phyloP scores from a whole-genome alignment of 257 asterid genomes.

The Nicotiana undulata region DNA sequence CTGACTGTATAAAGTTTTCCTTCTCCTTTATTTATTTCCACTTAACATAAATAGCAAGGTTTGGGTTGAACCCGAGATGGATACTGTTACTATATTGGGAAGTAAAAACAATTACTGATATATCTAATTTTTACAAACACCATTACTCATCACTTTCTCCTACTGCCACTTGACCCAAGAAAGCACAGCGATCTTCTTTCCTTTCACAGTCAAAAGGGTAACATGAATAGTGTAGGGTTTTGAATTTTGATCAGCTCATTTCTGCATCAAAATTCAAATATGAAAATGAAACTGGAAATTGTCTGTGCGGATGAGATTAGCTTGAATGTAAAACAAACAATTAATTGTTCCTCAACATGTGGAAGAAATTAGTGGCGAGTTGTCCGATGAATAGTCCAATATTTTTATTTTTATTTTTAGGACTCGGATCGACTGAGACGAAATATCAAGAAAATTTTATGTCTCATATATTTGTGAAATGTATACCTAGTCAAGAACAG shows the following conservation, averaged over 20 bases:
- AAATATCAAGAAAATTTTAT: background rate
- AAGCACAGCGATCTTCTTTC: background rate
- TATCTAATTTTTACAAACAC: background rate
- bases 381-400: background rate
- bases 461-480: background rate
- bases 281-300: background rate
- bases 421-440: background rate
- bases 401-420: background rate
- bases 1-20: background rate
- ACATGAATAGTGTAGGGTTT: background rate
- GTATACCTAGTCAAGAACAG: background rate
- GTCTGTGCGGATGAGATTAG: background rate
- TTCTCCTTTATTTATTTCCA: background rate
- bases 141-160: background rate
- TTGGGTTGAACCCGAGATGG: constrained; percentile 7
- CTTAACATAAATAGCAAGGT: background rate
- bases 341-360: background rate
- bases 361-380: background rate
- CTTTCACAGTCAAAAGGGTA: background rate
- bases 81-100: constrained; percentile 3
- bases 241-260: background rate
- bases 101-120: background rate
- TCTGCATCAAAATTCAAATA: background rate
- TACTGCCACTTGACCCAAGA: background rate
- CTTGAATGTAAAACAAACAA: background rate